Evolutionary conservation across 495 filamentous ascomycete genomes (phyloP), one percentile per base, ranked within the genome.

Genomic region (Aspergillus heteromorphus): DNA sequence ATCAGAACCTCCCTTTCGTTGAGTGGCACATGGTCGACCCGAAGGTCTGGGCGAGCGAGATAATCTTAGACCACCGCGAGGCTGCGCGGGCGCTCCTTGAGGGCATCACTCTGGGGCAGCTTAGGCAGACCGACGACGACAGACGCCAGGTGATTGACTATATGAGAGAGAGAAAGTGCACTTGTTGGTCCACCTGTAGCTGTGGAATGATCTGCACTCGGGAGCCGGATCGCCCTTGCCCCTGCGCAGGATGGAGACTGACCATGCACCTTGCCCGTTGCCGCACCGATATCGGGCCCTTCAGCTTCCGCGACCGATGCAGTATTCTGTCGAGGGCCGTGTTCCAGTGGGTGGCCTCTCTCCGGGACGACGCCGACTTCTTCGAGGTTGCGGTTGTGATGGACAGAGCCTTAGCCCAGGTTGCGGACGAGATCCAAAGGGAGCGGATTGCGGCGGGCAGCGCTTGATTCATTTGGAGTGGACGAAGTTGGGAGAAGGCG

Each of bases 221-320:
- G 9, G 40, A 66, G 16, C 62, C 62, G 4, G 62, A 68, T 45
- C 59, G 56, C 8, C 31, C 14, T 7, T 77, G 73, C 30, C 70
- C 67, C 23, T 77, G 73, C 48, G 60, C 71, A 0, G 66, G 66
- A 36, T 63, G 73, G 30, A 59, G 65, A 53, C 29, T 77, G 38
- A 71, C 67, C 14, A 54, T 70, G n/a, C 55, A 66, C 56, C 20
- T 63, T 18, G 54, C 59, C 11, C 58, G 59, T 50, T 56, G 56
- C 8, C 58, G 60, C 23, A 56, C 51, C 20, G 45, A 43, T 6
- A 40, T 51, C 21, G 62, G 64, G 0, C 23, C 36, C 6, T 55
- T 49, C 16, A 34, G 54, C 13, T 66, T 73, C 25, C 38, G 49
- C 0, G 54, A 49, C 16, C 67, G 71, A 27, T 66, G 60, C 29